Evolutionary conservation across 495 filamentous ascomycete genomes (phyloP).

Genomic region (Physcia stellaris): DNA sequence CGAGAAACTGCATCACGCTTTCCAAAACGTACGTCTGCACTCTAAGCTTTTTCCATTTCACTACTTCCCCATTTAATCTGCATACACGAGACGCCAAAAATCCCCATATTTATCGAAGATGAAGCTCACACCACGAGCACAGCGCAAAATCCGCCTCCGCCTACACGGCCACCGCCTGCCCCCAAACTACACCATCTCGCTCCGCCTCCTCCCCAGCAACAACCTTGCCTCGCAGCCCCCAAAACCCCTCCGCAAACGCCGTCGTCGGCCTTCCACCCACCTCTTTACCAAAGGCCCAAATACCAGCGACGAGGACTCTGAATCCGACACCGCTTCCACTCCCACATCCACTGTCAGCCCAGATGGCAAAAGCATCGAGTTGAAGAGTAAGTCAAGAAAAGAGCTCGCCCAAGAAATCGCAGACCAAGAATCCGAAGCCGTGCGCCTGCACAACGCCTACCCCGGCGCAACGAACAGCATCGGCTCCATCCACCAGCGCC

Average conservation of each 20-base stretch:
- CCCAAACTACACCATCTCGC: constrained; percentile 38
- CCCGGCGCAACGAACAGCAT: constrained; percentile 46
- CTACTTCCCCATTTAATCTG: neutral
- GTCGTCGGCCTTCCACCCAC: neutral
- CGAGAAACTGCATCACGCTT: constrained; percentile 38
- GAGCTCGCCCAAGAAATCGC: constrained; percentile 19
- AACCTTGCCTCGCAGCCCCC: constrained; percentile 23
- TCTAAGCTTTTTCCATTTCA: neutral
- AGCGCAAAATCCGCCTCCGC: constrained; percentile 47
- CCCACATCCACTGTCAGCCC: neutral
- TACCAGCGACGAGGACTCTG: neutral
- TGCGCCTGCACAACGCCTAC: constrained; percentile 51
- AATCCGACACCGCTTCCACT: constrained; percentile 6
- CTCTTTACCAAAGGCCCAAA: constrained; percentile 2
- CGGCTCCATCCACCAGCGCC: constrained; percentile 47
- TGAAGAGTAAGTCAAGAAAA: no score
- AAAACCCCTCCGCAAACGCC: constrained; percentile 20
- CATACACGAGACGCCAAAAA: no score
- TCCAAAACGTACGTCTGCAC: constrained; percentile 28
- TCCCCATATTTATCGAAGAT: neutral
- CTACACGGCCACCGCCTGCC: constrained; percentile 47
- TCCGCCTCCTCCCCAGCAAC: constrained; percentile 40
- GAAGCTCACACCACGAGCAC: neutral
- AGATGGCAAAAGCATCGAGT: neutral
- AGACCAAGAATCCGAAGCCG: constrained; percentile 30